Conservation (phyloP, 257 asterid genomes). For the Fraxinus cuspidata region DNA sequence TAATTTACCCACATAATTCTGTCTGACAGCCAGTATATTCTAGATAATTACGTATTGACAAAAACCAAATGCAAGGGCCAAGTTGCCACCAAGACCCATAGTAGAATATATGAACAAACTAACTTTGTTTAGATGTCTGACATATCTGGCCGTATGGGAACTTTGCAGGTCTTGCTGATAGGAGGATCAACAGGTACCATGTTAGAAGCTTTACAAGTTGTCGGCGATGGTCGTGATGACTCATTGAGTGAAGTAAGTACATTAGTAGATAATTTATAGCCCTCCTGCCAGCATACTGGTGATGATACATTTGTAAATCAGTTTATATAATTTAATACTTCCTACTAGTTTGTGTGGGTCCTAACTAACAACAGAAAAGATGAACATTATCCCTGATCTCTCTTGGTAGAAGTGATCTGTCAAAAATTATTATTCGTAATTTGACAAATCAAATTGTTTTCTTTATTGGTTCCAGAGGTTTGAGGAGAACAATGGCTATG, state of each 20-base stretch:
- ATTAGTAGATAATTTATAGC: slow-evolving; percentile 6
- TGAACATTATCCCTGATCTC: slow-evolving; percentile 8
- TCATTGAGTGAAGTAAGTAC: slow-evolving; percentile 79
- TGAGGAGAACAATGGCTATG: slow-evolving; percentile 67
- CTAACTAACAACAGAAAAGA: slow-evolving; percentile 1
- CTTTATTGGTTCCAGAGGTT: slow-evolving; percentile 55
- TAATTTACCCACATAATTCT: background rate
- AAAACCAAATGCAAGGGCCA: background rate
- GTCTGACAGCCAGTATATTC: background rate
- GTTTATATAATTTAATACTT: background rate
- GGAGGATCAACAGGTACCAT: slow-evolving; percentile 99
- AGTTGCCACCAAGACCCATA: background rate
- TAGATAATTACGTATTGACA: background rate
- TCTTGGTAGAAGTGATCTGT: background rate
- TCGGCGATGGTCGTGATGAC: slow-evolving; percentile 73
- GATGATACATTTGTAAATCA: slow-evolving; percentile 11
- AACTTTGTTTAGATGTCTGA: slow-evolving; percentile 1
- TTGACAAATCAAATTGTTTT: slow-evolving; percentile 1
- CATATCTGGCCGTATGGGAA: slow-evolving; percentile 19
- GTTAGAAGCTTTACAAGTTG: slow-evolving; percentile 93
- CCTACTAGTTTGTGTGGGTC: slow-evolving; percentile 8
- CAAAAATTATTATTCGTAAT: background rate
- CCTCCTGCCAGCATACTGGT: slow-evolving; percentile 19
- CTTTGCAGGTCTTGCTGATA: slow-evolving; percentile 82
- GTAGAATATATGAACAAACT: background rate